These are phyloP conservation scores for Mortierella sp. DNA, from an alignment of 371 early-diverging fungal genomes.

Conservation along the genomic window DNA sequence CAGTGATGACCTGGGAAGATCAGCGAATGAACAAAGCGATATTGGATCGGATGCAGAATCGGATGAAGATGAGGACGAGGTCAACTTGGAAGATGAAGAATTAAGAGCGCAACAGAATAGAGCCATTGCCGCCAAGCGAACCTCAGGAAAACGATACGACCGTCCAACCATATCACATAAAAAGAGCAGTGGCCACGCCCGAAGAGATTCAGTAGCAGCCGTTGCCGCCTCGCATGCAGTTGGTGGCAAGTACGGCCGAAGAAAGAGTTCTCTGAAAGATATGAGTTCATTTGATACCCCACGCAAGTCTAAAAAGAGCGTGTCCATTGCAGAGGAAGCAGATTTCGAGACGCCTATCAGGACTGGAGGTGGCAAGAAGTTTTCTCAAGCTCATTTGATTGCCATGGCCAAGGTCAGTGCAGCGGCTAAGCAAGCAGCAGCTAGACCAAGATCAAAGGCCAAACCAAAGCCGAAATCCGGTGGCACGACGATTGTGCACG, in stretches of 20 bases:
- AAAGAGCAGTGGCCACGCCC: not conserved
- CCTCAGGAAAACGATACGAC: conserved; percentile 49
- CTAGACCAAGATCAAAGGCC: conserved; percentile 14
- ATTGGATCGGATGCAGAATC: conserved; percentile 25
- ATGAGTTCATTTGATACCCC: conserved; percentile 9
- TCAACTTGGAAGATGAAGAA: conserved; percentile 10
- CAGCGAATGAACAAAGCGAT: conserved; percentile 17
- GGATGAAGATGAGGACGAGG: conserved; percentile 12
- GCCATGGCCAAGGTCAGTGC: conserved; percentile 33
- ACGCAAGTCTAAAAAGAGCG: conserved; percentile 41
- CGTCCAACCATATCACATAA: conserved; percentile 8
- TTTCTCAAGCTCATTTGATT: conserved; percentile 44
- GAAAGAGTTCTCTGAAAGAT: conserved; percentile 49
- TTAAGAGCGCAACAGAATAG: conserved; percentile 22
- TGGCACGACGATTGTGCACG: not conserved
- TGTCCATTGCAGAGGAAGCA: conserved; percentile 37
- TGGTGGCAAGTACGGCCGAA: conserved; percentile 40
- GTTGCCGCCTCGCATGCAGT: conserved; percentile 8
- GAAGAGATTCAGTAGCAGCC: conserved; percentile 11
- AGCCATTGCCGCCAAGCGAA: conserved; percentile 36
- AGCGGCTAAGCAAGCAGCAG: not conserved
- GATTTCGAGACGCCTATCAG: conserved; percentile 6
- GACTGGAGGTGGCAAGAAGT: conserved; percentile 43
- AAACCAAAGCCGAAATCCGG: conserved; percentile 20
- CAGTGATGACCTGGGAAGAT: conserved; percentile 16